Conservation (phyloP, 768 basidiomycete genomes). For the Gelatoporia subvermispora region DNA sequence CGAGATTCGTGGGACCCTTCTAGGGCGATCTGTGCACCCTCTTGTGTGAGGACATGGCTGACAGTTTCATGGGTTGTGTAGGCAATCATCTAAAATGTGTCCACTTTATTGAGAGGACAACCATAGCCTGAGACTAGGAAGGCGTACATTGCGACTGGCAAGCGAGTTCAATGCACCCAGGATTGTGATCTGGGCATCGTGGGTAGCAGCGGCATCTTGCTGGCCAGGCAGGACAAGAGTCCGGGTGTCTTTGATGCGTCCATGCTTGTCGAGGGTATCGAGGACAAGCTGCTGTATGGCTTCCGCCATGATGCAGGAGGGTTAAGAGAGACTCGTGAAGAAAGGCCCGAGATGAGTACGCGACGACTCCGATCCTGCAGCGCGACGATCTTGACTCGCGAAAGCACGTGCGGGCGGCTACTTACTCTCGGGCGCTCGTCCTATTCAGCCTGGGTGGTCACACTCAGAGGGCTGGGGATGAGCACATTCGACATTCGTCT, state of each 20-base stretch:
- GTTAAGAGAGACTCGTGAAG: not conserved
- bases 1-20: slow-evolving; percentile 93
- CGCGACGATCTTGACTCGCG: slow-evolving; percentile 15
- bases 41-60: slow-evolving; percentile 70
- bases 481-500: too few species aligned
- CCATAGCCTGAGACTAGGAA: not conserved
- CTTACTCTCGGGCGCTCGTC: too few species aligned
- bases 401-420: not conserved
- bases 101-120: too few species aligned
- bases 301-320: slow-evolving; percentile 59
- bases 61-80: slow-evolving; percentile 76
- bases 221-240: slow-evolving; percentile 62
- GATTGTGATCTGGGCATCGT: slow-evolving; percentile 79
- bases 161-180: slow-evolving; percentile 92
- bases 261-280: slow-evolving; percentile 56
- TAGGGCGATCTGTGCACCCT: slow-evolving; percentile 74
- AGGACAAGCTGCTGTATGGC: slow-evolving; percentile 76
- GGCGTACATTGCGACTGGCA: slow-evolving; percentile 70
- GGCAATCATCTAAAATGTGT: slow-evolving; percentile 86
- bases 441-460: too few species aligned
- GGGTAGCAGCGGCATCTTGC: slow-evolving; percentile 47
- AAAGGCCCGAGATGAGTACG: not conserved
- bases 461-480: too few species aligned
- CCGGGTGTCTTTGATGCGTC: slow-evolving; percentile 64
- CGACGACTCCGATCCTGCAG: too few species aligned